These are phyloP conservation scores for Euphorbia celastroides DNA, from an alignment of 441 rosid species.

Conservation along the genomic window DNA sequence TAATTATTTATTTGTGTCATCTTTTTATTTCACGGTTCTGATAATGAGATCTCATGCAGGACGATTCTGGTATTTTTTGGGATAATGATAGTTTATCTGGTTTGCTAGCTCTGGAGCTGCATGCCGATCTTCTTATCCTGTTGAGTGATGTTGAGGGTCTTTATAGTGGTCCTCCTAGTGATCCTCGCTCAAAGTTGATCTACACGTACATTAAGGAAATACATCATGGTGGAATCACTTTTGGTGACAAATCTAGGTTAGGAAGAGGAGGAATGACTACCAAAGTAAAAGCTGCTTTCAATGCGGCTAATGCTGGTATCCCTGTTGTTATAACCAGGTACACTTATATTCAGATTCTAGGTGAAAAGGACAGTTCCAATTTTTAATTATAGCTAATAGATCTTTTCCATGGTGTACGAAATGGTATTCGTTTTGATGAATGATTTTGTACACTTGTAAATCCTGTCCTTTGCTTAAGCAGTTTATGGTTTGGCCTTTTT, in stretches of 20 bases:
- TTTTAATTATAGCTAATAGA: background rate
- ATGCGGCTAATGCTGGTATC: conserved; percentile 81
- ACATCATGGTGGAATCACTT: conserved; percentile 82
- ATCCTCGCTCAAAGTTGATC: conserved; percentile 84
- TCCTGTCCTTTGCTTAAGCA: background rate
- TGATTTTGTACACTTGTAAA: background rate
- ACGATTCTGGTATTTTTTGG: conserved; percentile 98
- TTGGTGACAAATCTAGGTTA: conserved; percentile 95
- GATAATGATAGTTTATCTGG: conserved; percentile 99
- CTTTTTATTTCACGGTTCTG: conserved; percentile 15
- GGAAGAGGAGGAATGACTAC: conserved; percentile 99
- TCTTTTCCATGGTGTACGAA: background rate
- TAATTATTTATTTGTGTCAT: background rate
- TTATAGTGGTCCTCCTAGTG: conserved; percentile 95
- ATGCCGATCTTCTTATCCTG: conserved; percentile 89
- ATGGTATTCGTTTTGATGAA: background rate
- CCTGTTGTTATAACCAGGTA: conserved; percentile 98
- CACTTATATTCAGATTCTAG: conserved; percentile 5
- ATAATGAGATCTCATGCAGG: conserved; percentile 45
- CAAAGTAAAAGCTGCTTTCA: conserved; percentile 94
- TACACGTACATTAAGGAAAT: conserved; percentile 73
- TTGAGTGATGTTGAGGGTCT: conserved; percentile 99
- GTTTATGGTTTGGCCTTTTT: background rate
- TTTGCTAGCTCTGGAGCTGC: conserved; percentile 78
- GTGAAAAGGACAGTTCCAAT: background rate